Evolutionary conservation across 805 yeast genomes (phyloP), one percentile per base, ranked within the genome.

Genomic region (Yarrowia bubula): DNA sequence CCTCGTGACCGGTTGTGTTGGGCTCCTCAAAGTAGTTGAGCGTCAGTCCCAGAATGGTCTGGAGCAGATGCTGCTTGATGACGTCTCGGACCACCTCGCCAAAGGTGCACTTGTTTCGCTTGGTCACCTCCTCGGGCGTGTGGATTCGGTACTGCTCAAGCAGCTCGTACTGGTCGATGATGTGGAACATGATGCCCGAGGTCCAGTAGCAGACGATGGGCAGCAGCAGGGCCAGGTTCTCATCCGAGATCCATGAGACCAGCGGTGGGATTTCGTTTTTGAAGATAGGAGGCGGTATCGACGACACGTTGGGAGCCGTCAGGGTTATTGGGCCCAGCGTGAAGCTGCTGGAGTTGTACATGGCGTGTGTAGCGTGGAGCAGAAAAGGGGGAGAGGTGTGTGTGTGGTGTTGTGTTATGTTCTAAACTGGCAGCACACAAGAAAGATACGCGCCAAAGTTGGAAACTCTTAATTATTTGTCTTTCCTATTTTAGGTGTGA

Each of bases 151-250:
- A 91, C 73, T 82, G 79, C 71, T 90, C 97, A 48, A 92, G 90
- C 68, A 91, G 78, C 72, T 90, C 84, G 69, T 81, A 84, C 47
- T 81, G 82, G 75, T 95, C 98, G 61, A 92, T 77, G 8, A 88
- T 67, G 73, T 88, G 91, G 81, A 89, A 95, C 68, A 89, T 75
- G 32, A 83, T 72, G 3, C 96, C 88, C 70, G 86, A 85, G 1
- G 77, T 66, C 98, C 98, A 95, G 75, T 95, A 95, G 2, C 87
- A 92, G 2, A 86, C 79, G 4, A 95, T 83, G 1, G 99, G 98
- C 1, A 86, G 80, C 2, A 84, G 76, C 48, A 92, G 75, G 0
- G 97, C 89, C 60, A 91, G 73, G 15, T 85, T 73, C 47, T 87
- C 88, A 75, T 92, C 98, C 10, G 89, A 83, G 55, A 89, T 75